These are phyloP conservation scores for Fomitopsis palustris DNA, from an alignment of 1,284 basidiomycete species.

Conservation along the genomic window DNA sequence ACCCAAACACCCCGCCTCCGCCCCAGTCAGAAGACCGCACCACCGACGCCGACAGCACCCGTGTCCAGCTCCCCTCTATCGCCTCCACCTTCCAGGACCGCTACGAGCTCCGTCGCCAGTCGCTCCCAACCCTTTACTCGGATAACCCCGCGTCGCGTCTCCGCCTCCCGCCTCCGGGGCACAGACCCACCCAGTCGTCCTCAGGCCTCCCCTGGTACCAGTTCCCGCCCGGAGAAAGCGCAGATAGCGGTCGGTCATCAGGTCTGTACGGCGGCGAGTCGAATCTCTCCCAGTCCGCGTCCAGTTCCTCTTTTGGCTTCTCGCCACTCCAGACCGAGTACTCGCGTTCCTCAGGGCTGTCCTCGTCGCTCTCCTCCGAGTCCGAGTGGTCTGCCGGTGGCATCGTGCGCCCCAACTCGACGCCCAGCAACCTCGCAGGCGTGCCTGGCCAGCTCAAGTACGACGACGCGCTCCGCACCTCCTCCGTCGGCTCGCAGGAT, in stretches of 20 bases:
- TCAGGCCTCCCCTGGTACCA: conserved; percentile 55
- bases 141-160: conserved; percentile 38
- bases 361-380: conserved; percentile 34
- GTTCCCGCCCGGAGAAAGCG: conserved; percentile 48
- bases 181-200: conserved; percentile 46
- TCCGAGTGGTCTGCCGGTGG: conserved; percentile 43
- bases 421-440: conserved; percentile 50
- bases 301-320: conserved; percentile 25
- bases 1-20: conserved; percentile 50
- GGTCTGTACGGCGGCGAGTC: conserved; percentile 29
- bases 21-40: conserved; percentile 35
- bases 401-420: conserved; percentile 36
- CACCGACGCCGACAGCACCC: conserved; percentile 38
- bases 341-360: conserved; percentile 27
- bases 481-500: conserved; percentile 50
- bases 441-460: conserved; percentile 42
- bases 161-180: conserved; percentile 33
- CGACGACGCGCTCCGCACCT: conserved; percentile 62
- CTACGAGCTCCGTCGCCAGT: conserved; percentile 55
- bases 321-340: conserved; percentile 14
- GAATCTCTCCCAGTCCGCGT: conserved; percentile 38
- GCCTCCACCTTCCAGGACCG: conserved; percentile 64
- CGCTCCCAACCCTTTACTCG: conserved; percentile 56
- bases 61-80: conserved; percentile 71
- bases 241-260: conserved; percentile 39